Base-by-base conservation (phyloP, 768 basidiomycete species). In the Megacollybia marginata region DNA sequence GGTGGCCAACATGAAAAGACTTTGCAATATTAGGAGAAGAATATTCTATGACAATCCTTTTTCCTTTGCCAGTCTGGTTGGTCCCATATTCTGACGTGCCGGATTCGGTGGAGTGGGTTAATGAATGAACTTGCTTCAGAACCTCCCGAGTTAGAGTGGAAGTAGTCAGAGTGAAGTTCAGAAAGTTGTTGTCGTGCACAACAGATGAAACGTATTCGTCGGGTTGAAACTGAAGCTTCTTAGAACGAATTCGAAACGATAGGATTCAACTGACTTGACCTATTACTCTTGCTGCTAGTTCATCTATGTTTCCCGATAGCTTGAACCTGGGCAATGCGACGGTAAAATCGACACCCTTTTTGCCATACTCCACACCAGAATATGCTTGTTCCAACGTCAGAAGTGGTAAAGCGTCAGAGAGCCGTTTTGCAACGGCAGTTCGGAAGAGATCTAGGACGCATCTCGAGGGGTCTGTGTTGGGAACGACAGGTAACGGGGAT, bases 11-110 rank as follows among this genome's bases (percentile, higher is more conserved):
- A 58, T 99, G 95, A 80, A 98, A 98, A 5, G 87, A 86, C 64
- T 99, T 99, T 16, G 95, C 95, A 57, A 98, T 97, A 62, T 99
- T 98, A 13, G 94, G 94, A 2, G 89, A 91, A 1, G 92, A 96
- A 67, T 90, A 98, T 66, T 98, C 95, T 59, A 95, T 76, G 56
- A 95, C 64, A 53, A 88, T 69, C 46, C 80, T 89, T 69, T 96
- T 93, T 10, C 92, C 92, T 42, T 76, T 72, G 5, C 90, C 92
- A 3, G 72, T 69, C 28, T 71, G 70, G 64, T 92, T 94, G 3
- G 80, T 75, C n/a, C 95, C 95, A 59, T 92, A 99, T 36, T 83
- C 79, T 7, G 85, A 79, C 46, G 72, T 64, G 28, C 75, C 72
- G 7, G 80, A 77, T 2, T 81, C 69, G 2, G 74, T 76, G 40